These are phyloP conservation scores for Xylaria sp. DNA, from an alignment of 2,329 filamentous ascomycete genomes.

Conservation along the genomic window DNA sequence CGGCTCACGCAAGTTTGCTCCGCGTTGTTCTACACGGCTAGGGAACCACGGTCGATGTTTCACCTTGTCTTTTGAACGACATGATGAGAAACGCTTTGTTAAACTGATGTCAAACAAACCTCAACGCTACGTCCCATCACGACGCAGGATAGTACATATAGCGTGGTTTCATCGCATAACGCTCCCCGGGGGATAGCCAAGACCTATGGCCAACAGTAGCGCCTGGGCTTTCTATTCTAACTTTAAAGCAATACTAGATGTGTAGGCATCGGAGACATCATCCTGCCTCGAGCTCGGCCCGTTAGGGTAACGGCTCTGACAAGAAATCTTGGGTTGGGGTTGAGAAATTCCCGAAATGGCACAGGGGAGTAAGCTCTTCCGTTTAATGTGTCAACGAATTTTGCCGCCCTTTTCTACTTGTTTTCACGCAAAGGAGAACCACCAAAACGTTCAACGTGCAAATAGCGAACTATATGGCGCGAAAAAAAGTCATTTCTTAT, in stretches of 20 bases:
- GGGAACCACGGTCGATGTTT: background rate
- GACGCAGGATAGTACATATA: slow-evolving; percentile 40
- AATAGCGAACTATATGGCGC: slow-evolving; percentile 42
- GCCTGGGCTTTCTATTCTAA: slow-evolving; percentile 38
- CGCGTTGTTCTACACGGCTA: background rate
- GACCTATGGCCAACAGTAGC: slow-evolving; percentile 39
- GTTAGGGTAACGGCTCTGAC: slow-evolving; percentile 40
- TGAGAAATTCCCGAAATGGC: slow-evolving; percentile 40
- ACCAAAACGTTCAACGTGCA: slow-evolving; percentile 35
- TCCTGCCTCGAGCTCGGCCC: slow-evolving; percentile 45
- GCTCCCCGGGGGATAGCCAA: slow-evolving; percentile 38
- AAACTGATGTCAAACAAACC: slow-evolving; percentile 27
- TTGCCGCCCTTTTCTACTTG: slow-evolving; percentile 43
- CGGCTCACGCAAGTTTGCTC: background rate
- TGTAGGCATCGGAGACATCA: slow-evolving; percentile 45
- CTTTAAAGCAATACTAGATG: slow-evolving; percentile 31
- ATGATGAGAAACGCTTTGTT: background rate
- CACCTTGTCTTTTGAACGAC: slow-evolving; percentile 15
- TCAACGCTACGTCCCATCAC: slow-evolving; percentile 34
- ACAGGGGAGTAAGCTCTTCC: slow-evolving; percentile 40
- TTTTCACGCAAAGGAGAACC: slow-evolving; percentile 38
- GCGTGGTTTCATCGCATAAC: slow-evolving; percentile 41
- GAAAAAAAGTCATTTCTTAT: slow-evolving; percentile 35
- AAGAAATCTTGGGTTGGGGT: slow-evolving; percentile 20
- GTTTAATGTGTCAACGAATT: slow-evolving; percentile 45